phyloP scores from a whole-genome alignment of 495 filamentous ascomycete genomes.

The Lentithecium fluviatile region DNA sequence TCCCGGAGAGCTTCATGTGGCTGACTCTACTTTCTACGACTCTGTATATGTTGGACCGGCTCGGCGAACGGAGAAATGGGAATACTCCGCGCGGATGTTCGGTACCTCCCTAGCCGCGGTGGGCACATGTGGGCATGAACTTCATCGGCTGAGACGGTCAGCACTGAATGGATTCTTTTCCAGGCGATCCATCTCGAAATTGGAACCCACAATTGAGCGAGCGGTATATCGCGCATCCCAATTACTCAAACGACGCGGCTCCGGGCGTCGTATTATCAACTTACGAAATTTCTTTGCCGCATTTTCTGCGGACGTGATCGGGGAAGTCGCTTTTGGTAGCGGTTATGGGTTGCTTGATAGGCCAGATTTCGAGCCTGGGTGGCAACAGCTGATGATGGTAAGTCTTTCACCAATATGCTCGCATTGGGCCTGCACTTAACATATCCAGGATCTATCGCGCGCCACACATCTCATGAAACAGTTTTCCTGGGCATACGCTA shows the following conservation, averaged over 20 bases:
- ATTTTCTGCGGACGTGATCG: constrained; percentile 7
- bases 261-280: background rate
- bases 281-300: constrained; percentile 5
- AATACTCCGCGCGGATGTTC: constrained; percentile 24
- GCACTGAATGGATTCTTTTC: constrained; percentile 52
- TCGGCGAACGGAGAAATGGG: constrained; percentile 29
- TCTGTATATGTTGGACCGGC: constrained; percentile 22
- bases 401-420: background rate
- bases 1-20: constrained; percentile 39
- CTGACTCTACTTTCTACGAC: constrained; percentile 36
- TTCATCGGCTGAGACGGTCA: constrained; percentile 9
- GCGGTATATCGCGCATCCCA: constrained; percentile 45
- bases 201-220: constrained; percentile 50
- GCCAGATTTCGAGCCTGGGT: constrained; percentile 8
- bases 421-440: background rate
- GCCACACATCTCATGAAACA: constrained; percentile 21
- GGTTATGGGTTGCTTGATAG: constrained; percentile 1
- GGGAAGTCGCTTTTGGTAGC: background rate
- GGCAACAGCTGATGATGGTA: constrained; percentile 12
- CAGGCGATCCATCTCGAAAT: constrained; percentile 44
- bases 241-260: background rate
- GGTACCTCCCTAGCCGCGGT: constrained; percentile 9
- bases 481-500: constrained; percentile 11
- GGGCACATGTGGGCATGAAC: constrained; percentile 13
- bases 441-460: constrained; percentile 10